Evolutionary conservation across 768 basidiomycete genomes (phyloP).

Genomic region (Antrodiella citrinella): DNA sequence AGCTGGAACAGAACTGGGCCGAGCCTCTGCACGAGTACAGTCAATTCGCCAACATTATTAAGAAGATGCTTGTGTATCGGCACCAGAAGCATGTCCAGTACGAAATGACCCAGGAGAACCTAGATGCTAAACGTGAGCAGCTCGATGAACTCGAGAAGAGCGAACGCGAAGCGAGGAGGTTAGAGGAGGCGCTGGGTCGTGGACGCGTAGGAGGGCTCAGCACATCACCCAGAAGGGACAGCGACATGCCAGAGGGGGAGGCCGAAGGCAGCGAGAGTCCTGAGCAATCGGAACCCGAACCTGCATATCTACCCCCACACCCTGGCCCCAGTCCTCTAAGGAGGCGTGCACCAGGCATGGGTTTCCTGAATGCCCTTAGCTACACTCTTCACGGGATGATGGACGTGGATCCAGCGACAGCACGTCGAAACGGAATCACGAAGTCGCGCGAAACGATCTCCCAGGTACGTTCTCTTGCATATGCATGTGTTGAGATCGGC

Average conservation of each 20-base stretch:
- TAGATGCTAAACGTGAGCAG: constrained; percentile 77
- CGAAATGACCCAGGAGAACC: constrained; percentile 89
- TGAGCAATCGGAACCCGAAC: constrained; percentile 25
- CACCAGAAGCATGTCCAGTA: constrained; percentile 98
- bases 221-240: constrained; percentile 16
- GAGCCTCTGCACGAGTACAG: constrained; percentile 94
- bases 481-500: neutral
- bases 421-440: constrained; percentile 84
- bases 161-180: constrained; percentile 80
- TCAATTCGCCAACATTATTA: constrained; percentile 93
- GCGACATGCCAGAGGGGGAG: constrained; percentile 13
- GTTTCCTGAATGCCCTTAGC: constrained; percentile 82
- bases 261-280: constrained; percentile 20
- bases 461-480: constrained; percentile 47
- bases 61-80: constrained; percentile 86
- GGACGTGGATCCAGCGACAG: constrained; percentile 97
- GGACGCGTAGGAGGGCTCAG: constrained; percentile 14
- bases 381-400: constrained; percentile 98
- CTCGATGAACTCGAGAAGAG: constrained; percentile 89
- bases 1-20: constrained; percentile 90
- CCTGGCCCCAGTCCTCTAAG: constrained; percentile 69
- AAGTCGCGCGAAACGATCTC: constrained; percentile 93
- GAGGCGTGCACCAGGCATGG: constrained; percentile 68
- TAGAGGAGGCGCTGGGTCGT: constrained; percentile 71
- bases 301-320: constrained; percentile 62